Conservation (phyloP, 1,284 basidiomycete genomes). For the Sanguinoderma infundibulare region DNA sequence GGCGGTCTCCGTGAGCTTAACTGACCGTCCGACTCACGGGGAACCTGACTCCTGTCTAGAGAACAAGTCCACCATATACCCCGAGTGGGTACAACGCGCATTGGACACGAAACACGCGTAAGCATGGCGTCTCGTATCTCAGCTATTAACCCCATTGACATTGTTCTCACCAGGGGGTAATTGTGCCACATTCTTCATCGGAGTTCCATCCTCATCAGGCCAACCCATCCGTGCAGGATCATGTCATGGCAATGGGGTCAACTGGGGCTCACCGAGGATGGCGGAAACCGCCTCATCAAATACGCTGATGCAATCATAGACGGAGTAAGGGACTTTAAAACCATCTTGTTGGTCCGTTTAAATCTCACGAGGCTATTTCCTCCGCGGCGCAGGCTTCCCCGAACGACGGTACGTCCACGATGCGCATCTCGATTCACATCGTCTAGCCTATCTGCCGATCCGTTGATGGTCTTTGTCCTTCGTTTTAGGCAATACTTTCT, state of each 20-base stretch:
- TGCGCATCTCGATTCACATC: slow-evolving; percentile 14
- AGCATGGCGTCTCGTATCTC: background rate
- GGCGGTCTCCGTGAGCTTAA: slow-evolving; percentile 42
- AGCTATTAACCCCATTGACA: background rate
- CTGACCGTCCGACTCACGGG: background rate
- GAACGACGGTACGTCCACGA: slow-evolving; percentile 49
- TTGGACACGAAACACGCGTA: slow-evolving; percentile 48
- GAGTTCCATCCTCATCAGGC: background rate
- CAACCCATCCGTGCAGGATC: slow-evolving; percentile 39
- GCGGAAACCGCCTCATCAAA: slow-evolving; percentile 57
- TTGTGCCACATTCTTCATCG: background rate
- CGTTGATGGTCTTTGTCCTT: slow-evolving; percentile 7
- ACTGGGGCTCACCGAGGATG: slow-evolving; percentile 51
- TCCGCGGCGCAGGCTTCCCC: slow-evolving; percentile 46
- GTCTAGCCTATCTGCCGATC: slow-evolving; percentile 8
- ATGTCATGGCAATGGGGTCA: slow-evolving; percentile 65
- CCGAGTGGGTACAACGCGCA: slow-evolving; percentile 52
- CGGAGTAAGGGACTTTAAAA: slow-evolving; percentile 37
- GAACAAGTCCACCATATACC: slow-evolving; percentile 56
- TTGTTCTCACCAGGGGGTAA: background rate
- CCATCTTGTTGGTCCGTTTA: slow-evolving; percentile 6
- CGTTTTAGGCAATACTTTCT: slow-evolving; percentile 44
- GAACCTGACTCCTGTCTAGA: slow-evolving; percentile 33
- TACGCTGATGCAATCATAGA: slow-evolving; percentile 55
- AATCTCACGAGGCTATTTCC: slow-evolving; percentile 13